Evolutionary conservation across 1,284 basidiomycete genomes (phyloP).

Genomic region (Ceratobasidium sp.): DNA sequence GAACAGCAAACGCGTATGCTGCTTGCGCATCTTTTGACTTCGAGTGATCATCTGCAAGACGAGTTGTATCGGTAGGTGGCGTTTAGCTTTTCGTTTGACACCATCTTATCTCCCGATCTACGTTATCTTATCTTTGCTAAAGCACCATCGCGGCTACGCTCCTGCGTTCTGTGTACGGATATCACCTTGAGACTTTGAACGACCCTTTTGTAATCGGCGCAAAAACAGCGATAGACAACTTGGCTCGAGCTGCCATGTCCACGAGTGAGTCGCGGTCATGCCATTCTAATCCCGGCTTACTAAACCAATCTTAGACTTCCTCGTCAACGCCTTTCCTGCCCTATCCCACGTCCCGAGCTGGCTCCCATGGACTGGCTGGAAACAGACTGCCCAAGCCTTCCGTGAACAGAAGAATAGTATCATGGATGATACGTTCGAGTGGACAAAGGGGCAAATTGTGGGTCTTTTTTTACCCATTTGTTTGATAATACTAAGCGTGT

Average conservation of each 20-base stretch:
- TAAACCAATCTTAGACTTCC: slow-evolving; percentile 8
- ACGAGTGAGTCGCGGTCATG: slow-evolving; percentile 3
- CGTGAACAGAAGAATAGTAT: slow-evolving; percentile 24
- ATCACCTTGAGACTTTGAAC: slow-evolving; percentile 13
- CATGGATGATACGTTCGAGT: slow-evolving; percentile 32
- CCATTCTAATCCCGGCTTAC: neutral
- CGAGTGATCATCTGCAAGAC: slow-evolving; percentile 4
- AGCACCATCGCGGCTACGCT: slow-evolving; percentile 26
- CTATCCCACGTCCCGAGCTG: slow-evolving; percentile 20
- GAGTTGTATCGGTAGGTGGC: slow-evolving; percentile 23
- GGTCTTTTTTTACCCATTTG: neutral
- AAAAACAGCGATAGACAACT: slow-evolving; percentile 21
- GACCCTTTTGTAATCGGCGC: slow-evolving; percentile 27
- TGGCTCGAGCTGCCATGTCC: slow-evolving; percentile 24
- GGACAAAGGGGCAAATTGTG: slow-evolving; percentile 38
- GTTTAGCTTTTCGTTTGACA: neutral
- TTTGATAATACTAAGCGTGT: neutral
- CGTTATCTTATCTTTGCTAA: neutral
- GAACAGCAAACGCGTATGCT: slow-evolving; percentile 28
- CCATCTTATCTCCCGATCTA: neutral
- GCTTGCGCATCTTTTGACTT: slow-evolving; percentile 15
- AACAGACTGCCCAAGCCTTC: slow-evolving; percentile 18
- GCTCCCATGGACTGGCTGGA: slow-evolving; percentile 35
- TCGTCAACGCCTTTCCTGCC: slow-evolving; percentile 35
- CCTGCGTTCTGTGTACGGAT: slow-evolving; percentile 28